Evolutionary conservation across 768 basidiomycete genomes (phyloP).

Genomic region (Hemileccinum rubropunctum): DNA sequence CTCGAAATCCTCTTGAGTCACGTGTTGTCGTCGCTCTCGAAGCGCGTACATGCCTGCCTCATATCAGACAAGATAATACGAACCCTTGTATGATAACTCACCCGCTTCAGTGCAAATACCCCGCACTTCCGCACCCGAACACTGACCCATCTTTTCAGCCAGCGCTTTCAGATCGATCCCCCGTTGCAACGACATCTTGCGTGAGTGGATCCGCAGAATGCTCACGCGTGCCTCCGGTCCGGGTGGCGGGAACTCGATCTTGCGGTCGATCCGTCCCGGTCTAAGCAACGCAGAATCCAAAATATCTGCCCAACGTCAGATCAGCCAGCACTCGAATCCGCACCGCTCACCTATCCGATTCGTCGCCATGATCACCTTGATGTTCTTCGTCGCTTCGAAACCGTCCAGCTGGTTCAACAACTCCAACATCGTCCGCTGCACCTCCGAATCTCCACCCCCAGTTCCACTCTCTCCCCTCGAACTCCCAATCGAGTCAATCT

Average conservation of each 20-base stretch:
- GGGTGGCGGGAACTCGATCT: slow-evolving; percentile 98
- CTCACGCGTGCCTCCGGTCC: slow-evolving; percentile 95
- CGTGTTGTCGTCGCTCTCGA: slow-evolving; percentile 92
- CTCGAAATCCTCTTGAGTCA: slow-evolving; percentile 98
- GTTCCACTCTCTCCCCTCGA: slow-evolving; percentile 78
- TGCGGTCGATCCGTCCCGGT: slow-evolving; percentile 93
- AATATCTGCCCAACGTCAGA: slow-evolving; percentile 58
- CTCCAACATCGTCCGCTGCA: slow-evolving; percentile 89
- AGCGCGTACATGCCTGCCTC: slow-evolving; percentile 89
- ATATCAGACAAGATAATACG: neutral
- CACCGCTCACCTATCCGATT: slow-evolving; percentile 77
- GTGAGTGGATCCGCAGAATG: slow-evolving; percentile 95
- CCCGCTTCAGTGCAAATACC: slow-evolving; percentile 98
- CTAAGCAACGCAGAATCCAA: slow-evolving; percentile 90
- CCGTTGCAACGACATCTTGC: slow-evolving; percentile 98
- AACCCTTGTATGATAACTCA: slow-evolving; percentile 27
- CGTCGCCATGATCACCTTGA: slow-evolving; percentile 94
- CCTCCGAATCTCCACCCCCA: slow-evolving; percentile 85
- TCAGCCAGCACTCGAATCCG: neutral
- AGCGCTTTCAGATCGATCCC: slow-evolving; percentile 95
- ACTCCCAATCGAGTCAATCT: slow-evolving; percentile 96
- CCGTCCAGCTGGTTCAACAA: slow-evolving; percentile 87
- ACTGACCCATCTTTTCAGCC: slow-evolving; percentile 99
- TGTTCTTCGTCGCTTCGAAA: slow-evolving; percentile 81
- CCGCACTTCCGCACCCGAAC: slow-evolving; percentile 95